Evolutionary conservation across 2,329 filamentous ascomycete species (phyloP).

Genomic region (Cladophialophora exuberans): DNA sequence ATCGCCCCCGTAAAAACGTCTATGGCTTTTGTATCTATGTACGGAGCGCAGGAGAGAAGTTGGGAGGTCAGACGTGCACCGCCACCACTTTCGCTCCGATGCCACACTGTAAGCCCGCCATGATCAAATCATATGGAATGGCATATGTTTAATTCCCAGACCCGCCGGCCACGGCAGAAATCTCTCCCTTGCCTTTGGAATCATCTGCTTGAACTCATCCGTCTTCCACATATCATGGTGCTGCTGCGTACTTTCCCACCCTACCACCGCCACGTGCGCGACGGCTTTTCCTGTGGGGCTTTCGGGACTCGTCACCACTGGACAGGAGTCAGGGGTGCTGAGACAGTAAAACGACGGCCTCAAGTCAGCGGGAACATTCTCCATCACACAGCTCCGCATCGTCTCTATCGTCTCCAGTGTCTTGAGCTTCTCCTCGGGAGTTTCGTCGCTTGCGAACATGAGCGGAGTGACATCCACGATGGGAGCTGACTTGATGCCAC

Average conservation of each 20-base stretch:
- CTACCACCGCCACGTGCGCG: background rate
- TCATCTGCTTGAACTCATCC: background rate
- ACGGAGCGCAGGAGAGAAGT: too few relatives aligned
- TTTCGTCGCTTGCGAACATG: background rate
- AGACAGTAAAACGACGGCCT: background rate
- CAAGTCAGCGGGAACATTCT: background rate
- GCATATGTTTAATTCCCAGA: background rate
- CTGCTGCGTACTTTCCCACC: background rate
- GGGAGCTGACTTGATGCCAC: background rate
- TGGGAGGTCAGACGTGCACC: too few relatives aligned
- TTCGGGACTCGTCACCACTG: background rate
- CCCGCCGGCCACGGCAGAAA: background rate
- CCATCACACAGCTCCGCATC: background rate
- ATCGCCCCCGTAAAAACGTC: too few relatives aligned
- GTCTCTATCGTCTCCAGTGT: background rate
- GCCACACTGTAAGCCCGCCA: too few relatives aligned
- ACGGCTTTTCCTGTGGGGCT: background rate
- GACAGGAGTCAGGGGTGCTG: background rate
- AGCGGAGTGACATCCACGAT: background rate
- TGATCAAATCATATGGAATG: background rate
- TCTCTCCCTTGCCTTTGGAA: background rate
- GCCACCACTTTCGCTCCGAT: too few relatives aligned
- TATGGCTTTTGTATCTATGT: too few relatives aligned
- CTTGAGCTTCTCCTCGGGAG: background rate
- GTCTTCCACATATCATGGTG: constrained; percentile 1